Evolutionary conservation across 1,139 yeast species (phyloP).

Genomic region (Pichia sp.): DNA sequence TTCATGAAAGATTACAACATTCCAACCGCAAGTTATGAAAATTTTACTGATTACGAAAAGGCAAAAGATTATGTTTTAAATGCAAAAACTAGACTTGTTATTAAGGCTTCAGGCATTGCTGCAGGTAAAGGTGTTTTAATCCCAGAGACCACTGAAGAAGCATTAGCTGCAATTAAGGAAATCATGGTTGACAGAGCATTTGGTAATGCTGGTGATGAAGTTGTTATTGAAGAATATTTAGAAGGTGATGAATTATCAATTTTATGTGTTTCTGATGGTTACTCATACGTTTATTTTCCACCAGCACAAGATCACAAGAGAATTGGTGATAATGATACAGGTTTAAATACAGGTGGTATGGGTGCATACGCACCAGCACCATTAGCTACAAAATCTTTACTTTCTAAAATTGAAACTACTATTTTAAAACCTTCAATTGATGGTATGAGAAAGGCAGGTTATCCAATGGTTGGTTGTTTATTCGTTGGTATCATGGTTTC

Average conservation of each 20-base stretch:
- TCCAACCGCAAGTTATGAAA: slow-evolving; percentile 88
- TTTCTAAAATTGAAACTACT: slow-evolving; percentile 61
- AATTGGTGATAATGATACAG: slow-evolving; percentile 86
- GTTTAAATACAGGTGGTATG: slow-evolving; percentile 99
- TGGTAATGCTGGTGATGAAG: slow-evolving; percentile 93
- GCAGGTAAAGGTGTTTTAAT: slow-evolving; percentile 98
- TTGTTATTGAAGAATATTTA: slow-evolving; percentile 90
- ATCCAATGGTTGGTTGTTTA: slow-evolving; percentile 91
- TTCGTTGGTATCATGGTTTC: slow-evolving; percentile 97
- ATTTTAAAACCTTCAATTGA: slow-evolving; percentile 88
- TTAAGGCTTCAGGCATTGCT: slow-evolving; percentile 97
- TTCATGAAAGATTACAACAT: slow-evolving; percentile 89
- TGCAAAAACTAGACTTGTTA: slow-evolving; percentile 73
- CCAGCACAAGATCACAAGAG: slow-evolving; percentile 99
- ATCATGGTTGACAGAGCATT: slow-evolving; percentile 88
- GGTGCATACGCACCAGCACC: slow-evolving; percentile 99
- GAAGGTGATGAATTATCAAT: slow-evolving; percentile 97
- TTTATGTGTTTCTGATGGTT: slow-evolving; percentile 90
- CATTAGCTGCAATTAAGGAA: slow-evolving; percentile 73
- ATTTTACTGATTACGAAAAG: slow-evolving; percentile 67
- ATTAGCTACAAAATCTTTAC: slow-evolving; percentile 64
- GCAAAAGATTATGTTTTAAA: slow-evolving; percentile 67
- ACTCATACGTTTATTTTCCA: slow-evolving; percentile 83
- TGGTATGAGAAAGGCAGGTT: slow-evolving; percentile 94
- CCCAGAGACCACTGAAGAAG: slow-evolving; percentile 81